A percentile compares a stretch with the other conserved stretches of the same genome.
These are phyloP conservation scores for Rubus idaeus DNA, from an alignment of 306 rosid genomes.

Conservation along the genomic window DNA sequence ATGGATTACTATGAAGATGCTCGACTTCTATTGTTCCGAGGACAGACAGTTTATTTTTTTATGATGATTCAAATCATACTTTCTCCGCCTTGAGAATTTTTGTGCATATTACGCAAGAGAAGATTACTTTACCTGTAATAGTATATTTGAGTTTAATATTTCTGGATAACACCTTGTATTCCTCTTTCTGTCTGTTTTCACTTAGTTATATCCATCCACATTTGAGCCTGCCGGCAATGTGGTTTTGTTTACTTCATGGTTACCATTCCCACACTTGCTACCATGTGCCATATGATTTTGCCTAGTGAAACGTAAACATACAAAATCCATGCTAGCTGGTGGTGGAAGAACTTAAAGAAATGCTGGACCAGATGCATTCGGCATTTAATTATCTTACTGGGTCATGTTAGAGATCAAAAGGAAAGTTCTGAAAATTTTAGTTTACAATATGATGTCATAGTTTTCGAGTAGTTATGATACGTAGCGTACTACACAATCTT, in stretches of 20 bases:
- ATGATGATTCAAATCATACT: not conserved
- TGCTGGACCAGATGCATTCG: not conserved
- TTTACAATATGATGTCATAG: not conserved
- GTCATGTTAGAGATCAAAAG: not conserved
- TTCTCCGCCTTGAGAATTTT: not conserved
- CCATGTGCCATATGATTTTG: constrained; percentile 10
- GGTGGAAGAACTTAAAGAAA: not conserved
- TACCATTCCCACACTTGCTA: not conserved
- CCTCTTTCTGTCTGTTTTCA: not conserved
- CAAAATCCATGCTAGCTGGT: not conserved
- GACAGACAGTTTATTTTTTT: not conserved
- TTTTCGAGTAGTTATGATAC: not conserved
- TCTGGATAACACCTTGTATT: not conserved
- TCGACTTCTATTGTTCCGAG: not conserved
- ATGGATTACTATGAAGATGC: not conserved
- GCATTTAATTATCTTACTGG: not conserved
- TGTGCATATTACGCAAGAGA: not conserved
- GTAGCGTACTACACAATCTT: not conserved
- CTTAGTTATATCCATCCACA: not conserved
- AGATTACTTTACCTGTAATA: not conserved
- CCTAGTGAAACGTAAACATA: not conserved
- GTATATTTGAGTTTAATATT: not conserved
- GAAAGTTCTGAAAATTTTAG: not conserved
- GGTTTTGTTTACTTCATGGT: not conserved
- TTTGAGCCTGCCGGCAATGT: not conserved